Evolutionary conservation across 306 rosid genomes (phyloP).

Genomic region (Rosa chinensis): DNA sequence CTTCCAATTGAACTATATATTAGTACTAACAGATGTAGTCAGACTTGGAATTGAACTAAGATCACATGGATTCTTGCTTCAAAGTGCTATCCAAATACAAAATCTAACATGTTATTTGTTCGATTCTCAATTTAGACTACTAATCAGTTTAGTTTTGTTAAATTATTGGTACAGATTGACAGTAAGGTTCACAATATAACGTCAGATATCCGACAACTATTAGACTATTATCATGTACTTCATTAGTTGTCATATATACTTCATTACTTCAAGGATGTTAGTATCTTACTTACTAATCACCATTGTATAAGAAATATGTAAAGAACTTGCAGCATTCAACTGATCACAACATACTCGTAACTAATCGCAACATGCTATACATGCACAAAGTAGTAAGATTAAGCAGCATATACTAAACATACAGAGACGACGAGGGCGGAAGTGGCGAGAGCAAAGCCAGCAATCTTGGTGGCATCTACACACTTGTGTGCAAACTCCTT

Average conservation of each 20-base stretch:
- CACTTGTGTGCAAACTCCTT: constrained; percentile 72
- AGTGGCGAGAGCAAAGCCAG: constrained; percentile 96
- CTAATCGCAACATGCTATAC: background rate
- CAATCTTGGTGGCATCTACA: constrained; percentile 78
- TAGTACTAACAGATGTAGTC: too few species aligned
- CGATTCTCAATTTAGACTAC: background rate
- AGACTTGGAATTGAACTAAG: background rate
- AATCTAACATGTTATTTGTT: background rate
- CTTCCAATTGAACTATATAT: background rate
- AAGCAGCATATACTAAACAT: constrained; percentile 26
- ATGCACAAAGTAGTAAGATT: background rate
- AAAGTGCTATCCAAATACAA: background rate
- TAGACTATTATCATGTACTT: background rate
- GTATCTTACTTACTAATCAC: background rate
- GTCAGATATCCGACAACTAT: background rate
- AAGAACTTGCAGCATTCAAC: background rate
- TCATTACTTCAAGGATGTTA: background rate
- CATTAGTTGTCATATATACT: background rate
- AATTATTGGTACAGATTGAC: background rate
- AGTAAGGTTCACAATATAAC: background rate
- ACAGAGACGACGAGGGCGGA: constrained; percentile 98
- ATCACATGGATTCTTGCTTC: background rate
- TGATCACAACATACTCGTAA: background rate
- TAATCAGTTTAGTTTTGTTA: background rate
- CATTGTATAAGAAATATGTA: background rate